Evolutionary conservation across 345 rosid genomes (phyloP), one percentile per base, ranked within the genome.

Genomic region (Eutrema heterophyllum): DNA sequence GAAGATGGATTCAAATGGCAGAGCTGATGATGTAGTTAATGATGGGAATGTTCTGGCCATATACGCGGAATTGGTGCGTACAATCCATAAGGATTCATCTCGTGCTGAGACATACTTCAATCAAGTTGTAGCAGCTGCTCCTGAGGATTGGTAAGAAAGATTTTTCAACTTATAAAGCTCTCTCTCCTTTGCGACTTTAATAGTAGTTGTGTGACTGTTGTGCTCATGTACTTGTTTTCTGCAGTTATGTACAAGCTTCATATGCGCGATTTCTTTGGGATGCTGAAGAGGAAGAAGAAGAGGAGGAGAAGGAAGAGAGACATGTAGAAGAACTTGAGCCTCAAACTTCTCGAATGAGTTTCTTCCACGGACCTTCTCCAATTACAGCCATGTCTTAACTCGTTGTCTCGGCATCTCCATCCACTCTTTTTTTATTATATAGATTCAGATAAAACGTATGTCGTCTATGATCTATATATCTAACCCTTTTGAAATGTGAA

Each of bases 191-290:
- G 9, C 10, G 8, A 9, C 2, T 51, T 71, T 5, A 10, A 4
- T 44, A 18, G 59, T 21, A 21, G 24, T 40, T 36, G n/a, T 12
- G n/a, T 54, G 67, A n/a, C n/a, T n/a, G n/a, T n/a, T n/a, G n/a
- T n/a, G n/a, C n/a, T n/a, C n/a, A n/a, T n/a, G n/a, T n/a, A n/a
- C n/a, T n/a, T n/a, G n/a, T n/a, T 57, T 48, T 35, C 29, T 84
- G 80, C 84, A 93, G 96, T 74, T 86, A 80, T 75, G 91, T 94
- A 15, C 82, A 91, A 68, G 98, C 98, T 43, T 91, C 98, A 0
- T 90, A 91, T 81, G 96, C 96, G 7, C 78, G 84, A 48, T 94
- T 91, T 74, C 92, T 94, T 10, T 94, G 97, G 97, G 96, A 94
- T 26, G 80, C 93, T 30, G 95, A 89, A 50, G 97, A 90, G 29